These are phyloP conservation scores for Corniculantispora saksenae DNA, from an alignment of 2,329 filamentous ascomycete genomes.

Conservation along the genomic window DNA sequence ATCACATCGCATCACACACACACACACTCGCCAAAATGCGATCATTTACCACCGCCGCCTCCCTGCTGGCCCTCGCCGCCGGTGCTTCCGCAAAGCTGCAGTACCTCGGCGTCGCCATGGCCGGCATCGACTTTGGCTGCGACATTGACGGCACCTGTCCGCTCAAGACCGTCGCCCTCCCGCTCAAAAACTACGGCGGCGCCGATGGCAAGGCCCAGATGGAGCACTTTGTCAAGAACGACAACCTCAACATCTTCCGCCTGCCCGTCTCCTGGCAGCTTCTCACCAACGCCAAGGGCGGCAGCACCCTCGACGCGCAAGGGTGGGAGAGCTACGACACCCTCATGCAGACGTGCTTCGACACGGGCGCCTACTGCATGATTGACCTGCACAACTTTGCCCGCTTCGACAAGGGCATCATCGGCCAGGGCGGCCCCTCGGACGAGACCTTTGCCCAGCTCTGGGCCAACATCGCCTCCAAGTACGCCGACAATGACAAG, in stretches of 20 bases:
- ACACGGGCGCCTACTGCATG: constrained; percentile 58
- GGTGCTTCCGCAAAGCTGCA: constrained; percentile 15
- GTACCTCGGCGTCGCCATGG: constrained; percentile 42
- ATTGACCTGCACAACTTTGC: constrained; percentile 62
- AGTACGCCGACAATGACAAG: constrained; percentile 55
- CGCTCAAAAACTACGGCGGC: constrained; percentile 33
- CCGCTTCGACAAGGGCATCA: constrained; percentile 61
- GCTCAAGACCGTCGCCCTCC: constrained; percentile 36
- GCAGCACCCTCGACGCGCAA: constrained; percentile 47
- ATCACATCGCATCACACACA: background rate
- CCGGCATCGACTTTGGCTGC: constrained; percentile 51
- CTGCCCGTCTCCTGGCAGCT: constrained; percentile 54
- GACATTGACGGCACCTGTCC: constrained; percentile 46
- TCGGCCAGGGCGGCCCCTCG: constrained; percentile 65
- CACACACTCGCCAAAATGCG: constrained; percentile 17
- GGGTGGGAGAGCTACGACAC: constrained; percentile 56
- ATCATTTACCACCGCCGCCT: constrained; percentile 4
- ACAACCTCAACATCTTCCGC: constrained; percentile 56
- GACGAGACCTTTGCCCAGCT: constrained; percentile 59
- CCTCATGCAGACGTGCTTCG: constrained; percentile 57
- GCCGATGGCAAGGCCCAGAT: constrained; percentile 45
- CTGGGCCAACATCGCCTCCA: constrained; percentile 59
- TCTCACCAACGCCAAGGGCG: constrained; percentile 54
- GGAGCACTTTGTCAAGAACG: constrained; percentile 55
- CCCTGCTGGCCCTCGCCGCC: constrained; percentile 20